Evolutionary conservation across 2,329 filamentous ascomycete genomes (phyloP).

Genomic region (Exophiala calicioides): DNA sequence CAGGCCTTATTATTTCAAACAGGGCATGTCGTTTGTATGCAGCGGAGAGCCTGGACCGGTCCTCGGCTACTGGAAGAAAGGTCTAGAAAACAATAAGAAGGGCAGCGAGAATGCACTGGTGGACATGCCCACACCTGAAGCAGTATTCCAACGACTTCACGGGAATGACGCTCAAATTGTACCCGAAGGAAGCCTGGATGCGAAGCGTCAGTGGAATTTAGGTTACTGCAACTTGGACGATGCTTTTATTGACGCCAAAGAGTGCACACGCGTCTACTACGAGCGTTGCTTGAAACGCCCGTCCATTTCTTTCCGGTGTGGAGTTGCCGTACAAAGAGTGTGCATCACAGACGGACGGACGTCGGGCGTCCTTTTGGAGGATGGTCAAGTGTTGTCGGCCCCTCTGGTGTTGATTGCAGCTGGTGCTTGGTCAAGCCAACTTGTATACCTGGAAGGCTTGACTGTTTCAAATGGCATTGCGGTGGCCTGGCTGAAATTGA

Average conservation of each 20-base stretch:
- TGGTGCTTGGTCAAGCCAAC: constrained; percentile 32
- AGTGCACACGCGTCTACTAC: constrained; percentile 31
- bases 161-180: constrained; percentile 19
- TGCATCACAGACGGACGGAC: constrained; percentile 7
- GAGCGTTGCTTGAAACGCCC: constrained; percentile 27
- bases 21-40: constrained; percentile 33
- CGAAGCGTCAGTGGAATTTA: constrained; percentile 25
- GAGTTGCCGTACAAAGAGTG: constrained; percentile 23
- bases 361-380: constrained; percentile 26
- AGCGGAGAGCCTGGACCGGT: constrained; percentile 27
- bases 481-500: constrained; percentile 35
- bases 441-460: constrained; percentile 28
- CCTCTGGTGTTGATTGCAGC: constrained; percentile 28
- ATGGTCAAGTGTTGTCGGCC: constrained; percentile 22
- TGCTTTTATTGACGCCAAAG: constrained; percentile 33
- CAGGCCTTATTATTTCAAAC: constrained; percentile 26
- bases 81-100: constrained; percentile 5
- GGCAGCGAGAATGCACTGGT: constrained; percentile 2
- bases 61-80: constrained; percentile 20
- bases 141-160: constrained; percentile 31
- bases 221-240: constrained; percentile 32
- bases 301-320: constrained; percentile 29
- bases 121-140: constrained; percentile 18
- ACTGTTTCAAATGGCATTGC: constrained; percentile 27
- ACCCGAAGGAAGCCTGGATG: constrained; percentile 4